These are phyloP conservation scores for Globisporangium perplexum DNA, from an alignment of 352 stramenopile species.

Conservation along the genomic window DNA sequence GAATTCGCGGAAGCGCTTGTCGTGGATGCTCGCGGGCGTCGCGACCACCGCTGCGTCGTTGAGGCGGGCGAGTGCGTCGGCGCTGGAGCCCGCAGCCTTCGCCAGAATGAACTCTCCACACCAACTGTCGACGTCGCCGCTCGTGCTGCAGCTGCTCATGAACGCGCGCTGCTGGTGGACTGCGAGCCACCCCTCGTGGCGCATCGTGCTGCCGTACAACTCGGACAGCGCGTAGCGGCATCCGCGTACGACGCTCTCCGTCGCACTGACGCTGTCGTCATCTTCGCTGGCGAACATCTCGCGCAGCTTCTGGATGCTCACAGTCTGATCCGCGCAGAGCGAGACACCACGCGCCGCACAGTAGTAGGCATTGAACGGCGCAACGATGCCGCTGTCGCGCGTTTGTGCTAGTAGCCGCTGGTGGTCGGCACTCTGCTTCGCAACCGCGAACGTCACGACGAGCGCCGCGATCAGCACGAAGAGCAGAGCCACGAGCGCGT, in stretches of 20 bases:
- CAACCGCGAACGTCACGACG: neutral
- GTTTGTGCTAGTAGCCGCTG: neutral
- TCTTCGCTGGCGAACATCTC: neutral
- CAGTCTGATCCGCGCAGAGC: constrained; percentile 1
- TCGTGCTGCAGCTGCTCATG: neutral
- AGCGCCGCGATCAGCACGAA: neutral
- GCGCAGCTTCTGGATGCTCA: neutral
- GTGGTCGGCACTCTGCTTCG: neutral
- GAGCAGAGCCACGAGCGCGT: constrained; percentile 1
- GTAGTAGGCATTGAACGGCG: constrained; percentile 6
- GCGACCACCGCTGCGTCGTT: neutral
- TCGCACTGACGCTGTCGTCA: neutral
- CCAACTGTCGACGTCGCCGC: constrained; percentile 5
- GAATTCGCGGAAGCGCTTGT: constrained; percentile 1
- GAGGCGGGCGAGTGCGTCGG: neutral
- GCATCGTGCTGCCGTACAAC: neutral
- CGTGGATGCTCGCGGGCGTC: neutral
- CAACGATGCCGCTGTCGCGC: neutral
- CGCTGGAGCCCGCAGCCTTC: neutral
- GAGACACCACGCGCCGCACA: neutral
- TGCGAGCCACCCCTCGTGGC: neutral
- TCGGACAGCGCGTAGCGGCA: neutral
- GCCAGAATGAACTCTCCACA: constrained; percentile 5
- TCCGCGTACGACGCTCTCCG: constrained; percentile 1
- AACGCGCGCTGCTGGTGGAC: neutral